Evolutionary conservation across 306 rosid genomes (phyloP), one percentile per base, ranked within the genome.

Genomic region (Inga leiocalycina): DNA sequence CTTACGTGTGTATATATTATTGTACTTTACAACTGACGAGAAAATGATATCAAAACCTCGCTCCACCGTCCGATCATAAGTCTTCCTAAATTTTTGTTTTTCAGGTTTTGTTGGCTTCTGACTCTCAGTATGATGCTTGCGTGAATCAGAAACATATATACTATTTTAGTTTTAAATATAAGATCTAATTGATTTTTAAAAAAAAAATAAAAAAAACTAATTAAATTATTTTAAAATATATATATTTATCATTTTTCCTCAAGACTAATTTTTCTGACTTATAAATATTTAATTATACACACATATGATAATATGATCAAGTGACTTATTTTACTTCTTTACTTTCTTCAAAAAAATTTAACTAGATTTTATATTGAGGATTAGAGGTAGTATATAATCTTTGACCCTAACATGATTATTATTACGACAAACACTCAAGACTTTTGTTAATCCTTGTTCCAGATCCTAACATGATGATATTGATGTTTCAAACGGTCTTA

Each of bases 11-110:
- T 54, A 2, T 16, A 20, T 70, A n/a, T 44, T 41, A 49, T 81
- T 83, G 87, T 84, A 83, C 91, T 75, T 83, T 86, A 89, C 54
- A 75, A 83, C 85, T 34, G 61, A 82, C 19, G 45, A 84, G 84
- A 69, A 83, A 86, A 82, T 83, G 74, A 86, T 91, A 87, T 86
- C 88, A 72, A 34, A 80, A 20, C 67, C 48, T 83, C 82, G 81
- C 72, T 88, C 89, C 83, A 83, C 86, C 82, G 67, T 91, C 86
- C 81, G 83, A 85, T 77, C 45, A 9, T 27, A 24, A 79, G 17
- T 43, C 75, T 70, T 87, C 84, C 89, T 79, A 84, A 80, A 57
- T 74, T 83, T 85, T 74, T 69, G 72, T 65, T 82, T 45, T 62
- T 74, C 80, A 81, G 80, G 35, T 72, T 84, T 84, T 86, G 78